phyloP scores from a whole-genome alignment of 805 yeast genomes.

The Tetrapisispora arboricola region DNA sequence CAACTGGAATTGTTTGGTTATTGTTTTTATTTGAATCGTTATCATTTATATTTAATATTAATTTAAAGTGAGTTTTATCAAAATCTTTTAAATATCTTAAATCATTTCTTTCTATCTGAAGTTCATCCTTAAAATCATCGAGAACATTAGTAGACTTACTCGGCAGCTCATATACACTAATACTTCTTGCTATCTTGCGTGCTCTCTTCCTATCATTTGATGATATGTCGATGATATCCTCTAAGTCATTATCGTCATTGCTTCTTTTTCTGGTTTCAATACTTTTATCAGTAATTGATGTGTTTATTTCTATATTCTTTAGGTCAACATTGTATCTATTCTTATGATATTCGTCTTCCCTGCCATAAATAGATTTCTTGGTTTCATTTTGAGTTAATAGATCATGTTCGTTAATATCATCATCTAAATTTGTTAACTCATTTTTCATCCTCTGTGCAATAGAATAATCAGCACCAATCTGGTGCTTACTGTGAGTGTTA shows the following conservation, averaged over 20 bases:
- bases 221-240: slow-evolving; percentile 3
- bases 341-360: slow-evolving; percentile 41
- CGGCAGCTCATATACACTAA: slow-evolving; percentile 42
- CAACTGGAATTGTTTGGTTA: slow-evolving; percentile 31
- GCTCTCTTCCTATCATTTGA: slow-evolving; percentile 19
- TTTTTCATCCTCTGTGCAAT: slow-evolving; percentile 29
- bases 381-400: slow-evolving; percentile 20
- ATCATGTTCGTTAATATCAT: slow-evolving; percentile 17
- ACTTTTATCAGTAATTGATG: not conserved
- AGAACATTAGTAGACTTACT: slow-evolving; percentile 31
- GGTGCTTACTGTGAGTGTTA: slow-evolving; percentile 5
- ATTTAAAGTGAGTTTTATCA: slow-evolving; percentile 64
- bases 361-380: slow-evolving; percentile 24
- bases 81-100: slow-evolving; percentile 59
- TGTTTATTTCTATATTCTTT: slow-evolving; percentile 4
- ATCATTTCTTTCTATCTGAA: slow-evolving; percentile 48
- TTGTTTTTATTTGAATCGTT: slow-evolving; percentile 8
- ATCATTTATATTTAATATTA: slow-evolving; percentile 31
- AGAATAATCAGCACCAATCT: slow-evolving; percentile 34
- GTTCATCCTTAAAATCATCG: slow-evolving; percentile 27
- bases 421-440: slow-evolving; percentile 18
- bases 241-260: slow-evolving; percentile 20
- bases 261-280: slow-evolving; percentile 21
- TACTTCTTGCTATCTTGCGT: slow-evolving; percentile 14
- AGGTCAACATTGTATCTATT: slow-evolving; percentile 27